phyloP scores from a whole-genome alignment of 176 grass and related monocot genomes.

The Rhipidocladum racemiflorum region DNA sequence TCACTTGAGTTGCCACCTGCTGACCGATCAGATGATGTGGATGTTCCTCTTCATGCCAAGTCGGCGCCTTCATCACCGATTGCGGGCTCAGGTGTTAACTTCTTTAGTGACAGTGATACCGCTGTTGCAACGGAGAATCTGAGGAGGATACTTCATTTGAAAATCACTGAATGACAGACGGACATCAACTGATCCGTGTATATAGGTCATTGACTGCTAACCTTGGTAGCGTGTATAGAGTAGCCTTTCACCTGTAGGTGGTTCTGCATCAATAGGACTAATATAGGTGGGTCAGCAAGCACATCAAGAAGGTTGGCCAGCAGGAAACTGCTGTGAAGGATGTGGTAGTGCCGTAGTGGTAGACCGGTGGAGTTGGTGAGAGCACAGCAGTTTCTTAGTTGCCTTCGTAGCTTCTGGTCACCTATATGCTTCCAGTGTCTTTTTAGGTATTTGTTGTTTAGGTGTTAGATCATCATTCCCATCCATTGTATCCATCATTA shows the following conservation, averaged over 20 bases:
- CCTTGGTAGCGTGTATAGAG: constrained; percentile 41
- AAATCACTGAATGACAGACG: constrained; percentile 35
- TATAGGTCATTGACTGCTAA: constrained; percentile 42
- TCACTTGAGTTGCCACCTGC: constrained; percentile 61
- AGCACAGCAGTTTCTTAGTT: constrained; percentile 19
- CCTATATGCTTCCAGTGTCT: not conserved
- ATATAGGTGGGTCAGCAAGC: constrained; percentile 34
- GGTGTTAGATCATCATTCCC: constrained; percentile 26
- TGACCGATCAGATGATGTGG: constrained; percentile 25
- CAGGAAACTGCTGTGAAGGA: constrained; percentile 30
- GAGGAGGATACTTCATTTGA: constrained; percentile 79
- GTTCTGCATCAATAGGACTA: constrained; percentile 17
- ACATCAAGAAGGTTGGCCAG: constrained; percentile 6
- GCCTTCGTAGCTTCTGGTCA: constrained; percentile 39
- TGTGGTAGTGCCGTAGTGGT: constrained; percentile 19
- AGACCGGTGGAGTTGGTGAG: constrained; percentile 9
- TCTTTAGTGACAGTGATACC: constrained; percentile 43
- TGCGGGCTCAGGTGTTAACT: constrained; percentile 29
- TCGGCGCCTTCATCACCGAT: constrained; percentile 77
- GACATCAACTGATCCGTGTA: constrained; percentile 21
- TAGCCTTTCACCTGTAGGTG: not conserved
- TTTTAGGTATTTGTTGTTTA: constrained; percentile 30
- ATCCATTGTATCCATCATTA: constrained; percentile 17
- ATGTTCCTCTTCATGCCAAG: constrained; percentile 47
- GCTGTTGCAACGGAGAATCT: constrained; percentile 76